Conservation (phyloP, 2,329 filamentous ascomycete genomes). For the Nemania sp. region DNA sequence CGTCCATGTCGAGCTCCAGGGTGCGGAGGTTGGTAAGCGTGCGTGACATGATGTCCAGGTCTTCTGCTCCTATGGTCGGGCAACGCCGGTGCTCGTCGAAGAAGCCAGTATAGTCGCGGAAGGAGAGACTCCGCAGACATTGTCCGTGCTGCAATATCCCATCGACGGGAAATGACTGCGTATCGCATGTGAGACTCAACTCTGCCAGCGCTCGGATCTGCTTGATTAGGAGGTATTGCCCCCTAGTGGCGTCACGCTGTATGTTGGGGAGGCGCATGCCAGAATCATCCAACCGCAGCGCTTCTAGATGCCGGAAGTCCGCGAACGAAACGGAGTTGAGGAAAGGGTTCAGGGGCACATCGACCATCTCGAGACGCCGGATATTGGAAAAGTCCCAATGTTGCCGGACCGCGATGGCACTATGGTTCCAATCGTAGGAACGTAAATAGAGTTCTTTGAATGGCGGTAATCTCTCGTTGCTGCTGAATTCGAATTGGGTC, state of each 20-base stretch:
- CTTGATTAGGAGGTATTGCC: constrained; percentile 47
- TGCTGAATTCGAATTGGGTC: constrained; percentile 48
- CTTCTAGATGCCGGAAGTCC: constrained; percentile 45
- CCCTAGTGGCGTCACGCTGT: constrained; percentile 46
- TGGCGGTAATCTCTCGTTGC: constrained; percentile 49
- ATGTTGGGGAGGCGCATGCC: constrained; percentile 47
- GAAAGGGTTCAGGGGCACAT: constrained; percentile 52
- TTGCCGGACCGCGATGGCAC: constrained; percentile 41
- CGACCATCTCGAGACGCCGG: constrained; percentile 46
- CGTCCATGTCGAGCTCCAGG: constrained; percentile 55
- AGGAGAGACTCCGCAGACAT: constrained; percentile 46
- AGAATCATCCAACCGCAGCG: constrained; percentile 51
- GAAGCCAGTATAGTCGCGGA: constrained; percentile 54
- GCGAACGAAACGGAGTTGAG: constrained; percentile 47
- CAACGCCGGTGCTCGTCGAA: constrained; percentile 48
- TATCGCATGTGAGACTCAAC: constrained; percentile 50
- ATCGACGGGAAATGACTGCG: constrained; percentile 46
- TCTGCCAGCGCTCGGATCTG: constrained; percentile 44
- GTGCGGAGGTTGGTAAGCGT: constrained; percentile 43
- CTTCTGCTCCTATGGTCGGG: constrained; percentile 46
- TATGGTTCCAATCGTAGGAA: constrained; percentile 57
- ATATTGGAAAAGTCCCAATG: constrained; percentile 56
- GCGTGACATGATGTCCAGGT: constrained; percentile 43
- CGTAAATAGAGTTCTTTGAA: constrained; percentile 48
- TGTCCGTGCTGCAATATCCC: constrained; percentile 46